Base-by-base conservation (phyloP, 768 basidiomycete species). In the Strobilomyces dryophilus region DNA sequence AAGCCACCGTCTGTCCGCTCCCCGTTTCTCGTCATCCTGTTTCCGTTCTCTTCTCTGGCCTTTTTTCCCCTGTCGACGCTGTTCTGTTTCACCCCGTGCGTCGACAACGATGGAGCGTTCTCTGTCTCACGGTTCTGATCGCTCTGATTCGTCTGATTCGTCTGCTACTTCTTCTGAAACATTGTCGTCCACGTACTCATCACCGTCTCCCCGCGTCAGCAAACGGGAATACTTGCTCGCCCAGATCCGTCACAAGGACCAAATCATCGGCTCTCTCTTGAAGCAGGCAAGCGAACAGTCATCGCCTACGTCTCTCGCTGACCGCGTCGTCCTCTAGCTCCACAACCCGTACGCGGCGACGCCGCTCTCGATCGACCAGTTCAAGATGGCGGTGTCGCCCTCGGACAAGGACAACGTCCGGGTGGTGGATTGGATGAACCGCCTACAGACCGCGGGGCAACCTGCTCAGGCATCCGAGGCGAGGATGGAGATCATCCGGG, bases 221-320 rank as follows among this genome's bases (percentile, higher is more conserved):
- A 92, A 92, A 74, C 82, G 89, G 53, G 91, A 92, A 63, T 91
- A 91, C 64, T 76, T 93, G 17, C 79, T 92, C 24, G 87, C 89
- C 5, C 88, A 92, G 66, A 85, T 93, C 57, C 80, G 85, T 49
- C 90, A 93, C 72, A 93, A 93, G 73, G 90, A 93, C 72, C 76
- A 82, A 18, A 86, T 92, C 60, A 92, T 93, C 59, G 87, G 91
- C 57, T 87, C 84, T 14, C 80, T 92, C 14, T 78, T 93, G 58
- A 91, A 91, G 66, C 89, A 92, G 75, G 89, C 84, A 32, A 14
- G 76, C 66, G 1, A 5, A 37, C 7, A 18, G 2, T 41, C 35
- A 4, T 34, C 15, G 5, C 44, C 12, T 20, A 27, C 5, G 5
- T 37, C 39, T 50, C 29, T 21, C 32, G 8, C 45, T 55, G 34